Evolutionary conservation across 257 asterid genomes (phyloP).

Genomic region (Capsicum chinense): DNA sequence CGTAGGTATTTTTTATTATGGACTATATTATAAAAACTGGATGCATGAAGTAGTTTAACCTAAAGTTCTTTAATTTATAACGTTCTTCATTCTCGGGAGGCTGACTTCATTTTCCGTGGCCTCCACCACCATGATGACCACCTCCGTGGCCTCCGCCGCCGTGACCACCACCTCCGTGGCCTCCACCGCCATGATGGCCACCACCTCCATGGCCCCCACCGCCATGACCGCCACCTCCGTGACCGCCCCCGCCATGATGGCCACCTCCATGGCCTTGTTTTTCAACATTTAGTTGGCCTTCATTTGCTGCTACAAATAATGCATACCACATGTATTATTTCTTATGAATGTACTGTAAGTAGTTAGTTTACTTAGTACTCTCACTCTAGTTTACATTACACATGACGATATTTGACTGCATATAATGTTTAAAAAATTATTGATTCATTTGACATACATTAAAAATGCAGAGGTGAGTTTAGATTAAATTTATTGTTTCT

Average conservation of each 20-base stretch:
- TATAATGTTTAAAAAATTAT: neutral
- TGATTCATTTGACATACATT: rapidly evolving
- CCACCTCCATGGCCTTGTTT: neutral
- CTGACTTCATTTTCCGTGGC: too few relatives aligned
- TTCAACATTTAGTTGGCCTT: neutral
- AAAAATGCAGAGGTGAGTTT: neutral
- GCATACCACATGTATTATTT: neutral
- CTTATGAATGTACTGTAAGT: neutral
- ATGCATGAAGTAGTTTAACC: too few relatives aligned
- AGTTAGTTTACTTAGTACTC: too few relatives aligned
- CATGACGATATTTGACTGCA: neutral
- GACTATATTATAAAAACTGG: too few relatives aligned
- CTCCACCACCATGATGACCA: neutral
- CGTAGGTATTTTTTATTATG: too few relatives aligned
- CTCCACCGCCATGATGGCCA: neutral
- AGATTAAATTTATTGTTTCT: neutral
- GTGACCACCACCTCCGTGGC: neutral
- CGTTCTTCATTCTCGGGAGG: too few relatives aligned
- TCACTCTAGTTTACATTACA: too few relatives aligned
- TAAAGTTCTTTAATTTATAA: too few relatives aligned
- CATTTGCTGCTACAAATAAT: neutral
- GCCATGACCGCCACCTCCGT: neutral
- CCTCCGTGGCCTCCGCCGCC: neutral
- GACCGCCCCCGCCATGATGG: too few relatives aligned
- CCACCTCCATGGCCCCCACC: neutral